Base-by-base conservation (phyloP, 305 asterid genomes). In the Fraxinus paxiana region DNA sequence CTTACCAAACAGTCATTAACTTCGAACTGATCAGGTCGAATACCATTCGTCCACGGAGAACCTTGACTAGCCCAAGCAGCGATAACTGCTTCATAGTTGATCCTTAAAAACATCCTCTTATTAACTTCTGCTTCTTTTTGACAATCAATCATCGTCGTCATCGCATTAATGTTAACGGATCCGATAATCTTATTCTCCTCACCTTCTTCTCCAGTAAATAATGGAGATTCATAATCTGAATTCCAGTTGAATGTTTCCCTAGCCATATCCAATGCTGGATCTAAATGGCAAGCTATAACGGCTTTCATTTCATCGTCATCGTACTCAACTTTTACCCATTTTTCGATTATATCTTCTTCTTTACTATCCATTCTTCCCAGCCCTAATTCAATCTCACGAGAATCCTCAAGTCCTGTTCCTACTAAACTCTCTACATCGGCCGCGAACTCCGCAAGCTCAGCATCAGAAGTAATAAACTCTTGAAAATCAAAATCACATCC, bases 1-100 rank as follows among this genome's bases (percentile, higher is more conserved):
- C 26, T 28, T 90, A 92, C 96, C 93, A 83, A 71, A 88, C 86
- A 81, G 22, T 83, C 79, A 63, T 88, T 83, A 0, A 85, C 87
- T 76, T 86, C 65, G 63, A 79, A 80, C 54, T 78, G 78, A 10
- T 86, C 89, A 0, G 93, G 94, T 56, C 90, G 85, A 34, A 79
- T 74, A 56, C 97, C 94, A 54, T 88, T 84, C 0, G 89, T 82
- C 98, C 97, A 92, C 5, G 97, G 97, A 20, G 87, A 91, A 72
- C 86, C 89, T 73, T 87, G 87, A 76, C 79, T 71, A 48, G 84
- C 89, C 98, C 98, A 93, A 79, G 97, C 91, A 72, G 87, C 85
- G 54, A 91, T 86, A 12, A 92, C 92, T 33, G 86, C 89, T 67
- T 93, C 96, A 77, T 91, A 84, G 83, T 93, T 81, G 6, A 93